Percentiles rank a stretch among this genome's conserved stretches.
phyloP scores from a whole-genome alignment of 352 stramenopile species.

The Phytophthora macrochlamydospora region DNA sequence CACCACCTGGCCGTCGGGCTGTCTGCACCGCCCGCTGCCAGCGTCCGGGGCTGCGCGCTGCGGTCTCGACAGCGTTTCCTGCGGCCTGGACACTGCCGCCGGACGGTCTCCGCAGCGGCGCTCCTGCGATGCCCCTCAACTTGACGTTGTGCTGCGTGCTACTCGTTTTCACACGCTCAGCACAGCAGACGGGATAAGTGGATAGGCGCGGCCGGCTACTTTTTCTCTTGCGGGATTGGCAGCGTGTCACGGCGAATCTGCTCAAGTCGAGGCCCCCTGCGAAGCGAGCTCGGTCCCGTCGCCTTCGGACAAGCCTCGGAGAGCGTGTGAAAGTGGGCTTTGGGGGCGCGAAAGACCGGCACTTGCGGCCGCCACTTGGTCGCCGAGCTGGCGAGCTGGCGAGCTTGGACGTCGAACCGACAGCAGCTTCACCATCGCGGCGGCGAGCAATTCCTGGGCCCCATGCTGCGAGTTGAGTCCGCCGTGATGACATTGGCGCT shows the following conservation, averaged over 20 bases:
- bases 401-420: too few relatives aligned
- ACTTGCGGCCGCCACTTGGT: too few relatives aligned
- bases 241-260: conserved; percentile 23
- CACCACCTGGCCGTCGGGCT: conserved; percentile 4
- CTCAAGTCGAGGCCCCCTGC: not conserved
- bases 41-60: conserved; percentile 1
- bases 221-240: conserved; percentile 35
- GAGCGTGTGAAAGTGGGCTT: not conserved
- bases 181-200: conserved; percentile 21
- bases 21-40: conserved; percentile 16
- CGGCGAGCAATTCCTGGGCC: conserved; percentile 34
- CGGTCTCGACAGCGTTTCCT: not conserved
- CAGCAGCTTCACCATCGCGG: conserved; percentile 31
- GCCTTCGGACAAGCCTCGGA: conserved; percentile 24
- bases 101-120: not conserved
- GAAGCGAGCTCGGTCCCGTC: conserved; percentile 4
- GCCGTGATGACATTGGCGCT: not conserved
- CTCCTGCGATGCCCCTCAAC: conserved; percentile 33
- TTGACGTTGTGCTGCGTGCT: conserved; percentile 25
- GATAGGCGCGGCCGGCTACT: conserved; percentile 33
- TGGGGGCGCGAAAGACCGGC: too few relatives aligned
- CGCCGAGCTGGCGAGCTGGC: too few relatives aligned
- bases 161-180: conserved; percentile 25
- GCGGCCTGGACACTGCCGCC: conserved; percentile 21
- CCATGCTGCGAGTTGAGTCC: not conserved